A percentile compares a stretch with the other conserved stretches of the same genome.
phyloP scores from a whole-genome alignment of 106 monocot species.

The Agapanthus africanus region DNA sequence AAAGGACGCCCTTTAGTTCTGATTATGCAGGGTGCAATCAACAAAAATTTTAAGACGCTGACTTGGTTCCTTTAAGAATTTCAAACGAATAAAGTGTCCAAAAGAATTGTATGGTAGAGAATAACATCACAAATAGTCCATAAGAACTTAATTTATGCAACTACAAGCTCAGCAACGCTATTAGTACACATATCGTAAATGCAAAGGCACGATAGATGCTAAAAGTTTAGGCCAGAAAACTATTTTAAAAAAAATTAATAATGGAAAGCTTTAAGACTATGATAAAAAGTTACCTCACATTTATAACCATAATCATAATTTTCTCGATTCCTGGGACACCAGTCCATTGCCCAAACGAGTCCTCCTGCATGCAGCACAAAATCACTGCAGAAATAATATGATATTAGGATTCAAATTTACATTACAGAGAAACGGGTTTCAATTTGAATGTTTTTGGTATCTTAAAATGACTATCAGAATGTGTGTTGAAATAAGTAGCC shows the following conservation, averaged over 20 bases:
- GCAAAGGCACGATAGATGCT: not conserved
- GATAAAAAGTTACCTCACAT: slow-evolving; percentile 65
- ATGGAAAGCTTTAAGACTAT: too few relatives aligned
- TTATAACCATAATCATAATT: slow-evolving; percentile 18
- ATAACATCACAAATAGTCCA: not conserved
- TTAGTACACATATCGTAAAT: not conserved
- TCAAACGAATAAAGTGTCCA: not conserved
- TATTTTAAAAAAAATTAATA: not conserved
- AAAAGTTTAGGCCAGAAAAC: not conserved
- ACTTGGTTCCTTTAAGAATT: too few relatives aligned
- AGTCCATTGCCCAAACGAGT: slow-evolving; percentile 81
- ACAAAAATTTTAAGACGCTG: too few relatives aligned
- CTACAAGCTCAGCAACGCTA: not conserved
- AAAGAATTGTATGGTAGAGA: not conserved
- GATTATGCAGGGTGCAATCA: too few relatives aligned
- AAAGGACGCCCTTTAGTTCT: too few relatives aligned
- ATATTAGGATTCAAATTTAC: not conserved
- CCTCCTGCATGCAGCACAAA: slow-evolving; percentile 86
- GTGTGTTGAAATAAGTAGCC: not conserved
- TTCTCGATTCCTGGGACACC: slow-evolving; percentile 64
- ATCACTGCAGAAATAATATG: slow-evolving; percentile 45
- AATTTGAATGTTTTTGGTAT: not conserved
- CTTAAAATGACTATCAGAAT: not conserved
- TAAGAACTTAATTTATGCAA: not conserved
- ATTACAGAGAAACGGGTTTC: too few relatives aligned